Evolutionary conservation across 768 basidiomycete species (phyloP), one percentile per base, ranked within the genome.

Genomic region (Pseudohyphozyma bogoriensis): DNA sequence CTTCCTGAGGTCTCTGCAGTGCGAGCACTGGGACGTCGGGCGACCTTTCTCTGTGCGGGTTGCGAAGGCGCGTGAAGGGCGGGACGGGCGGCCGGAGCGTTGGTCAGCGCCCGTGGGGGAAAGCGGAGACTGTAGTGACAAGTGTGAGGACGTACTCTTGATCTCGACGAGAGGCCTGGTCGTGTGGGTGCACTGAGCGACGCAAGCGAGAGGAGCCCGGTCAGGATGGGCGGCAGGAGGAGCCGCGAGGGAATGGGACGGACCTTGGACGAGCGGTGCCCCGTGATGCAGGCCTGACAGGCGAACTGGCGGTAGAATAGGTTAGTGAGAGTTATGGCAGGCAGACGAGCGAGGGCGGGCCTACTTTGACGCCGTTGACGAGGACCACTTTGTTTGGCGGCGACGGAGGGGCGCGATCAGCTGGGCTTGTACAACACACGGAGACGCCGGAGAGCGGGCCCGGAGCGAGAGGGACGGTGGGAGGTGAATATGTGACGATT

Each of bases 211-310:
- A 18, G 10, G 37, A 37, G 37, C 37, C 10, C 37, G 18, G 37
- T n/a, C n/a, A 18, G 37, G 37, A 37, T 10, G 37, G 37, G 37
- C 37, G 18, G 37, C 37, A 37, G 37, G 37, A 10, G 37, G 37
- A 10, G 11, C 11, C 37, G 37, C 11, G 37, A 37, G 37, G 37
- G 37, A 37, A 46, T 3, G 28, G 45, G 28, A 15, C 16, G 29
- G 11, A 49, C 47, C 51, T 66, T 66, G 1, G 52, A 57, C 1
- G 59, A 60, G 3, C 65, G 31, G 56, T 66, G 65, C 0, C 65
- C 65, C 28, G 60, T 63, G 33, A 66, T 58, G 47, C 65, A 66
- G 4, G 46, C 20, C 47, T 60, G 59, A 56, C 65, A 66, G 13
- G 65, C 65, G 62, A 55, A 66, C 55, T 55, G 54, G 18, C 40